These are phyloP conservation scores for Chlamydomonas eustigma DNA, from an alignment of 139 green algal species.

Conservation along the genomic window DNA sequence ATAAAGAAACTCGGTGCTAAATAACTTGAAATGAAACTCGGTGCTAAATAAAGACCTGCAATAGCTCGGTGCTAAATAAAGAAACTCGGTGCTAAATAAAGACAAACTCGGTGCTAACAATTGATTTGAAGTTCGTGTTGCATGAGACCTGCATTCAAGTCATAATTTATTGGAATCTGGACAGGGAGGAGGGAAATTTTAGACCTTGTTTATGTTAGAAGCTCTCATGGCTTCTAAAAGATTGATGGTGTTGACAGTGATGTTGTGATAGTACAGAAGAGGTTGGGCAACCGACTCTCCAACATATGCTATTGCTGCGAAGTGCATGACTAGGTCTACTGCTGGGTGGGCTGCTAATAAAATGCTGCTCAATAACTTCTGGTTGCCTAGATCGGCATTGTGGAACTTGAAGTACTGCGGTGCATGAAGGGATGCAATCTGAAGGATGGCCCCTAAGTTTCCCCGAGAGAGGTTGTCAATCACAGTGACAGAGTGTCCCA, in stretches of 20 bases:
- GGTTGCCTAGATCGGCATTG: conserved; percentile 55
- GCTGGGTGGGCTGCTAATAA: conserved; percentile 17
- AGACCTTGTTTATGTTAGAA: conserved; percentile 37
- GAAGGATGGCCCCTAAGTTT: conserved; percentile 54
- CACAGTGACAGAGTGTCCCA: conserved; percentile 56
- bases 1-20: too few species aligned
- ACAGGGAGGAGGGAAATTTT: not conserved
- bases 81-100: too few species aligned
- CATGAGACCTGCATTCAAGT: too few species aligned
- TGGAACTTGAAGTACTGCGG: conserved; percentile 21
- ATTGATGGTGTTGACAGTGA: conserved; percentile 67
- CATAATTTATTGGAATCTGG: too few species aligned
- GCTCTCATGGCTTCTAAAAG: conserved; percentile 60
- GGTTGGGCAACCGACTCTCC: conserved; percentile 43
- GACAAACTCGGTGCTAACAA: too few species aligned
- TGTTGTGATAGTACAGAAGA: conserved; percentile 72
- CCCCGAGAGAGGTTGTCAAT: conserved; percentile 70
- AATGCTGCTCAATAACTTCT: conserved; percentile 19
- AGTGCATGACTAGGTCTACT: conserved; percentile 71
- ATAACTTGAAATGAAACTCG: too few species aligned
- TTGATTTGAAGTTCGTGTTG: too few species aligned
- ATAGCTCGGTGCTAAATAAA: too few species aligned
- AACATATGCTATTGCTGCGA: conserved; percentile 73
- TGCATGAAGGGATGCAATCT: not conserved
- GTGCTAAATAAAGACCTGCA: too few species aligned